Evolutionary conservation across 2,329 filamentous ascomycete genomes (phyloP), one percentile per base, ranked within the genome.

Genomic region (Leptosphaerulina australis): DNA sequence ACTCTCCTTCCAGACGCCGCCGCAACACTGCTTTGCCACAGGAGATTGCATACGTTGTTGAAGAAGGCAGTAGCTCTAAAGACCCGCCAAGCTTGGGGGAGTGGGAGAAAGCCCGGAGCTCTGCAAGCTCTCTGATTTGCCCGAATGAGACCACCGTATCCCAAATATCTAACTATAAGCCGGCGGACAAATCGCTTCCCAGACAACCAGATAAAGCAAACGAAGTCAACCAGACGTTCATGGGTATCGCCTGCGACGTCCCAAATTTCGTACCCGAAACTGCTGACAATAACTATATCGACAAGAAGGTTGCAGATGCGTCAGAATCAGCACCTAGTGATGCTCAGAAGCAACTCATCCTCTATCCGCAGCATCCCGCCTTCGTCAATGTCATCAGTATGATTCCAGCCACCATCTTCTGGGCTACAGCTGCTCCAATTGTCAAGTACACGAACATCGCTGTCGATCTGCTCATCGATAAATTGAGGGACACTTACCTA

Each of bases 381-480:
- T 63, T 69, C 41, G 31, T 69, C 47, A 63, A 53, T 3, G 54
- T 65, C 18, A 60, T 69, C 11, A 55, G 36, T 10, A 54, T 68
- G 59, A 44, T 69, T 8, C 67, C 67, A 6, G 44, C 44, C 14
- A 55, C 59, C n/a, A 54, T 68, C 50, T 62, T 69, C 36, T 68
- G 61, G 61, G 43, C 34, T 7, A 54, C 55, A 24, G 57, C 46
- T 9, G 48, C 48, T 22, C 41, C 48, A 3, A 17, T 51, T 4
- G 36, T 51, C 25, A 51, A 43, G 36, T 51, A 51, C 41, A 43
- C 41, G 1, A 20, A 17, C 31, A 22, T 41, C 11, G 31, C 36
- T 33, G 21, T 46, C 8, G 48, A 46, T 7, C 2, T 41, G 15
- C 41, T 51, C 5, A 24, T 46, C 6, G 48, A 51, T 10, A 41